A percentile compares a stretch with the other conserved stretches of the same genome.
These are phyloP conservation scores for Cucumis cinereus DNA, from an alignment of 306 rosid genomes.

Conservation along the genomic window DNA sequence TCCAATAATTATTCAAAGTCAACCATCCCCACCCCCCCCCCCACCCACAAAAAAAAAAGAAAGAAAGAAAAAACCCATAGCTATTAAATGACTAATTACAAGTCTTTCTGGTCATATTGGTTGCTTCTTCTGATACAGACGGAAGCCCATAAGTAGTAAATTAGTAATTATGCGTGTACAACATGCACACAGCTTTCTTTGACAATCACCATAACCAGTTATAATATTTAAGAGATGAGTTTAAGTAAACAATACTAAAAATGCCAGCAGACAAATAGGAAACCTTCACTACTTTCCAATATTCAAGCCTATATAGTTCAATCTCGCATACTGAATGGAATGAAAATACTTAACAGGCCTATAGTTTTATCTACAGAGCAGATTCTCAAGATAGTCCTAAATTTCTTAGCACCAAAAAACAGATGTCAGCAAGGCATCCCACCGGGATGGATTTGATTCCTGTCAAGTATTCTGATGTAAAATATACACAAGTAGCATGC, in stretches of 20 bases:
- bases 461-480: conserved; percentile 42
- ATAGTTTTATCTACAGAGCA: background rate
- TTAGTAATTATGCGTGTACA: background rate
- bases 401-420: background rate
- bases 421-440: conserved; percentile 7
- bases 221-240: background rate
- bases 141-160: background rate
- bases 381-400: background rate
- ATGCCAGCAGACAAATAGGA: background rate
- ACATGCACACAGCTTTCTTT: background rate
- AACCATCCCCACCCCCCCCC: background rate
- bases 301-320: background rate
- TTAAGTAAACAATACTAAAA: background rate
- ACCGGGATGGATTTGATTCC: conserved; percentile 27
- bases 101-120: background rate
- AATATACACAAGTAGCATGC: conserved; percentile 56
- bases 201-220: background rate
- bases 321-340: background rate
- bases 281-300: background rate
- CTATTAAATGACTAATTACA: background rate
- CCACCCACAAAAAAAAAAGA: background rate
- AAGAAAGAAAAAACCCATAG: background rate
- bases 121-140: background rate
- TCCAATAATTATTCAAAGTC: background rate
- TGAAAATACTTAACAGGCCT: background rate